Evolutionary conservation across 2,329 filamentous ascomycete genomes (phyloP).

Genomic region (Curvularia spicifera): DNA sequence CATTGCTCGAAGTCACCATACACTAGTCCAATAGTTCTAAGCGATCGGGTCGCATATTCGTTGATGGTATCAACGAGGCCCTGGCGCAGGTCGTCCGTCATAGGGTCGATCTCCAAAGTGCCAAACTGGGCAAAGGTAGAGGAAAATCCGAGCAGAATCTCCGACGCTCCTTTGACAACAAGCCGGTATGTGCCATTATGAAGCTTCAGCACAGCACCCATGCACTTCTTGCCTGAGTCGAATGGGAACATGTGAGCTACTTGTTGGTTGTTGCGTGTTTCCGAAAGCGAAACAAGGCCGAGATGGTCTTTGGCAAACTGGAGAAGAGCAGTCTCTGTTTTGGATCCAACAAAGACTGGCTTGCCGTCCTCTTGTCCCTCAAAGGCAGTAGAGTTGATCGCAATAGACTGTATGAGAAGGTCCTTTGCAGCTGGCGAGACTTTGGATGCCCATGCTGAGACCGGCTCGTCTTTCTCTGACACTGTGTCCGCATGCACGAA

Average conservation of each 20-base stretch:
- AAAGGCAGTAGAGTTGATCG: slow-evolving; percentile 61
- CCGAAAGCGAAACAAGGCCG: slow-evolving; percentile 57
- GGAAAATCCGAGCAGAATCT: slow-evolving; percentile 60
- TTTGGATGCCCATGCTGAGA: slow-evolving; percentile 53
- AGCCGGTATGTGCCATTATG: slow-evolving; percentile 57
- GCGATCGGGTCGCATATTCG: slow-evolving; percentile 49
- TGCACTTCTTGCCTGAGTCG: slow-evolving; percentile 63
- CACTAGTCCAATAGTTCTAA: slow-evolving; percentile 52
- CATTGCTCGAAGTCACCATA: slow-evolving; percentile 49
- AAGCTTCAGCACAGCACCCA: slow-evolving; percentile 62
- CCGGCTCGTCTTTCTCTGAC: slow-evolving; percentile 49
- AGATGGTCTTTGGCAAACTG: slow-evolving; percentile 59
- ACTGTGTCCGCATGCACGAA: slow-evolving; percentile 60
- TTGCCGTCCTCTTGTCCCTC: slow-evolving; percentile 53
- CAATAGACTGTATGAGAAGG: slow-evolving; percentile 40
- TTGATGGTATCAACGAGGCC: slow-evolving; percentile 43
- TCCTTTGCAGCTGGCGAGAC: slow-evolving; percentile 47
- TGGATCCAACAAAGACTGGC: slow-evolving; percentile 62
- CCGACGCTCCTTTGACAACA: slow-evolving; percentile 64
- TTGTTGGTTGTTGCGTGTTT: slow-evolving; percentile 57
- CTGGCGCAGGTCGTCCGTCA: slow-evolving; percentile 26
- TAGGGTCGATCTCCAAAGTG: slow-evolving; percentile 22
- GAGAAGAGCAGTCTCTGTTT: slow-evolving; percentile 64
- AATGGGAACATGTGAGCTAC: slow-evolving; percentile 61
- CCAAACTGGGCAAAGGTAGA: slow-evolving; percentile 29